These are phyloP conservation scores for Aspergillus ibericus DNA, from an alignment of 2,329 filamentous ascomycete genomes.

Conservation along the genomic window DNA sequence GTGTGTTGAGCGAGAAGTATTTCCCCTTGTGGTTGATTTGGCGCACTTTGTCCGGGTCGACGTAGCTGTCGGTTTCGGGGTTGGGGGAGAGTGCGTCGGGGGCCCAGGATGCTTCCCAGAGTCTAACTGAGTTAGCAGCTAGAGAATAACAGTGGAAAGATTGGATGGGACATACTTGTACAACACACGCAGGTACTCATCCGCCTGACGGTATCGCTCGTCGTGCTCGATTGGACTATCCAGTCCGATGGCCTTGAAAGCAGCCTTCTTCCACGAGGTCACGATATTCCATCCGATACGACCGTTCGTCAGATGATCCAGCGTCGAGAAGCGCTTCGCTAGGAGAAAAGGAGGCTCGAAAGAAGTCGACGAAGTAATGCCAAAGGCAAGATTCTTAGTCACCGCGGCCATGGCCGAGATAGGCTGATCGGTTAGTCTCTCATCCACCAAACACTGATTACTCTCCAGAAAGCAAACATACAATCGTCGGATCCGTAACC, in stretches of 20 bases:
- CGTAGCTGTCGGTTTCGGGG: constrained; percentile 55
- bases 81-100: constrained; percentile 59
- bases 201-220: constrained; percentile 60
- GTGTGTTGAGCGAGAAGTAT: constrained; percentile 50
- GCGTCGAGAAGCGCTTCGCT: constrained; percentile 61
- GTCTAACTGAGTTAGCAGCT: too few relatives aligned
- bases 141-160: neutral
- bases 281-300: constrained; percentile 69
- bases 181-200: constrained; percentile 62
- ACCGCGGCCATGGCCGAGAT: constrained; percentile 67
- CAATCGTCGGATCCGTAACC: constrained; percentile 63
- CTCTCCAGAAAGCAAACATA: constrained; percentile 36
- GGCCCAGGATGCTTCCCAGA: constrained; percentile 59
- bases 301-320: constrained; percentile 63
- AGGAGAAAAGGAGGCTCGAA: constrained; percentile 64
- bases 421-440: constrained; percentile 44
- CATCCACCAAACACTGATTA: too few relatives aligned
- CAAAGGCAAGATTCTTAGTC: constrained; percentile 64
- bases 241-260: constrained; percentile 63
- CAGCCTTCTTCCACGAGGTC: constrained; percentile 62
- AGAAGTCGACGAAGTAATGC: constrained; percentile 62
- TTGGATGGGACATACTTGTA: constrained; percentile 55
- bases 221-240: constrained; percentile 61
- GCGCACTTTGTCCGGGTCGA: constrained; percentile 59
- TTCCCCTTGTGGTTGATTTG: constrained; percentile 62